Evolutionary conservation across 1,284 basidiomycete genomes (phyloP).

Genomic region (Grifola frondosa): DNA sequence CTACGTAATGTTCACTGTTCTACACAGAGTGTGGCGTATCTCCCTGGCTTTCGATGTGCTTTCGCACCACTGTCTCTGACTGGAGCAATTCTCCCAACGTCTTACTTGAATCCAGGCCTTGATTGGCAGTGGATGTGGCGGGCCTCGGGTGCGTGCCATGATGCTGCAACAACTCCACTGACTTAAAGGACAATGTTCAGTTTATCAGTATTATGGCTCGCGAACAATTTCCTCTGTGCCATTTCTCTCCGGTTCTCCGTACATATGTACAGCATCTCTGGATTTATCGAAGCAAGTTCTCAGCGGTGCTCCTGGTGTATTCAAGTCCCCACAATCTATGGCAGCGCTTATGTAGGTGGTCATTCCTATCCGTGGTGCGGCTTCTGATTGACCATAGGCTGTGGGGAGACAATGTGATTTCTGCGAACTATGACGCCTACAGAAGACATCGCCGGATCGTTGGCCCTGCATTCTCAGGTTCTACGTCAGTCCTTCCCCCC

Average conservation of each 20-base stretch:
- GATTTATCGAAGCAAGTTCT: conserved; percentile 7
- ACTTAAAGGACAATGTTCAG: background rate
- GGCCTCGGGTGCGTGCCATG: background rate
- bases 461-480: conserved; percentile 5
- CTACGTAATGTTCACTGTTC: no score
- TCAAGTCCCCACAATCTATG: background rate
- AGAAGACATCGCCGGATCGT: conserved; percentile 11
- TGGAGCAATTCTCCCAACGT: conserved; percentile 3
- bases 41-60: background rate
- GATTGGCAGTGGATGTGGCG: conserved; percentile 13
- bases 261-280: conserved; percentile 6
- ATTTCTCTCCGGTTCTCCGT: conserved; percentile 2
- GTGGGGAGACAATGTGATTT: conserved; percentile 11
- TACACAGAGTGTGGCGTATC: no score
- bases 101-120: conserved; percentile 6
- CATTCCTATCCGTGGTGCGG: background rate
- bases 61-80: background rate
- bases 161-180: background rate
- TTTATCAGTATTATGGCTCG: conserved; percentile 6
- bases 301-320: background rate
- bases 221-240: conserved; percentile 9
- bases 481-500: conserved; percentile 4
- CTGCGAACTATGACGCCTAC: conserved; percentile 8
- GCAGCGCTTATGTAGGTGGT: background rate
- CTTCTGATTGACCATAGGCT: background rate